phyloP scores from a whole-genome alignment of 2,329 filamentous ascomycete species.

The Pestalotiopsis sp. region DNA sequence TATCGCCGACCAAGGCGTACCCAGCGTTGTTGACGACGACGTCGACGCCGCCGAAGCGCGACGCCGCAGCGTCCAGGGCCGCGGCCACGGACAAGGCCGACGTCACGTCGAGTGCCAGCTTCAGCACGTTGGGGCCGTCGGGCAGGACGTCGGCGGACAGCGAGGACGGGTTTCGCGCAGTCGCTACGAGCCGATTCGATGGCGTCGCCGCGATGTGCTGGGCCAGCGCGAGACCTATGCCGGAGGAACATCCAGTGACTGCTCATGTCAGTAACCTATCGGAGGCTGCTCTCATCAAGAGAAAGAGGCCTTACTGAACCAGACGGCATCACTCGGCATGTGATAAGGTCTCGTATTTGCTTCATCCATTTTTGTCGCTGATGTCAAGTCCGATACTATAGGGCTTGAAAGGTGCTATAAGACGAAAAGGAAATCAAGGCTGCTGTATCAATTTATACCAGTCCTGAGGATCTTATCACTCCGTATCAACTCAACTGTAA shows the following conservation, averaged over 20 bases:
- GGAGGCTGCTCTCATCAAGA: too few relatives aligned
- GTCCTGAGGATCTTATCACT: not conserved
- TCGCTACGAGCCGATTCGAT: conserved; percentile 27
- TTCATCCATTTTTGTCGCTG: not conserved
- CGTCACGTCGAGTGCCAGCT: conserved; percentile 49
- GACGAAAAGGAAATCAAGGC: not conserved
- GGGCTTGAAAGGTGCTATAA: not conserved
- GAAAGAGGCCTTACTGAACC: conserved; percentile 24
- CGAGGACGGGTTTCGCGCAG: conserved; percentile 38
- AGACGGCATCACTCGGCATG: conserved; percentile 26
- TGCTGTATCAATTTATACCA: not conserved
- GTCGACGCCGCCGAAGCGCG: conserved; percentile 35
- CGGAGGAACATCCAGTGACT: conserved; percentile 34
- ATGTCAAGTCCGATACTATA: not conserved
- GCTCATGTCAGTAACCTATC: not conserved
- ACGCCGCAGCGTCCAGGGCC: conserved; percentile 34
- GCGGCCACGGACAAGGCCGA: conserved; percentile 21
- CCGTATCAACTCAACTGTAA: too few relatives aligned
- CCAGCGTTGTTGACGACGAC: conserved; percentile 36
- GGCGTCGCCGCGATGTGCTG: conserved; percentile 21
- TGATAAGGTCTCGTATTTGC: conserved; percentile 17
- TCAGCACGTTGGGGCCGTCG: conserved; percentile 37
- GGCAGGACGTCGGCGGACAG: conserved; percentile 40
- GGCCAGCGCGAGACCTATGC: conserved; percentile 27
- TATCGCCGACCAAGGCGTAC: conserved; percentile 29